These are phyloP conservation scores for Trichodelitschia bisporula DNA, from an alignment of 495 filamentous ascomycete genomes.

Conservation along the genomic window DNA sequence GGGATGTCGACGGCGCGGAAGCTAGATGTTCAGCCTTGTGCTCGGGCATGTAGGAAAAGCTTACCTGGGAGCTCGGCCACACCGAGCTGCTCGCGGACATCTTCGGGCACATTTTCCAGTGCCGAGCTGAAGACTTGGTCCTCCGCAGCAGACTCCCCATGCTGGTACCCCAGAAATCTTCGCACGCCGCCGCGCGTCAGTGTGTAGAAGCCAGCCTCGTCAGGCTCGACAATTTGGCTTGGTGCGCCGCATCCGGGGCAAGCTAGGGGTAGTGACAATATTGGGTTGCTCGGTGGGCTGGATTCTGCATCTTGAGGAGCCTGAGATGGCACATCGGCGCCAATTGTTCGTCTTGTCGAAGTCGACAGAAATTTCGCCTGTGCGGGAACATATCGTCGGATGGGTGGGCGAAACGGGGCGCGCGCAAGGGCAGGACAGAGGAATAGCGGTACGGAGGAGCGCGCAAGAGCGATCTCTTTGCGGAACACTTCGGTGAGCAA, in stretches of 20 bases:
- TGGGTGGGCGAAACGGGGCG: no score
- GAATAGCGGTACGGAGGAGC: no score
- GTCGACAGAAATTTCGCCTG: no score
- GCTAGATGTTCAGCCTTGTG: neutral
- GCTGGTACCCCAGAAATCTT: constrained; percentile 17
- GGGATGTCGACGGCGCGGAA: constrained; percentile 1
- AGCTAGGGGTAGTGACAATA: constrained; percentile 26
- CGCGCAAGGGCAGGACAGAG: no score
- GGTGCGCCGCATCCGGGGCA: constrained; percentile 84
- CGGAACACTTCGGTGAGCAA: no score
- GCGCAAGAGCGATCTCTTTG: no score
- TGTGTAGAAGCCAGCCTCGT: constrained; percentile 56
- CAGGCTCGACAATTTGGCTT: constrained; percentile 41
- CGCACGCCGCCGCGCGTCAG: constrained; percentile 25
- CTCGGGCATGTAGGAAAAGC: constrained; percentile 5
- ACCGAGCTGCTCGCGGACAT: constrained; percentile 6
- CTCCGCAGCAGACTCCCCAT: constrained; percentile 9
- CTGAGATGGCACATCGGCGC: no score
- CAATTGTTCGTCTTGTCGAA: no score
- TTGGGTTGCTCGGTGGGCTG: no score
- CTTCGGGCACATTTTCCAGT: constrained; percentile 6
- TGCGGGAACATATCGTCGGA: no score
- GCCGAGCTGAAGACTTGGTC: constrained; percentile 13
- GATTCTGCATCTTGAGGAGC: no score
- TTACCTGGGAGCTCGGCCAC: no score